Percentiles rank a stretch among this genome's conserved stretches.
Evolutionary conservation across 768 basidiomycete species (phyloP).

Genomic region (Kwoniella mangroviensis): DNA sequence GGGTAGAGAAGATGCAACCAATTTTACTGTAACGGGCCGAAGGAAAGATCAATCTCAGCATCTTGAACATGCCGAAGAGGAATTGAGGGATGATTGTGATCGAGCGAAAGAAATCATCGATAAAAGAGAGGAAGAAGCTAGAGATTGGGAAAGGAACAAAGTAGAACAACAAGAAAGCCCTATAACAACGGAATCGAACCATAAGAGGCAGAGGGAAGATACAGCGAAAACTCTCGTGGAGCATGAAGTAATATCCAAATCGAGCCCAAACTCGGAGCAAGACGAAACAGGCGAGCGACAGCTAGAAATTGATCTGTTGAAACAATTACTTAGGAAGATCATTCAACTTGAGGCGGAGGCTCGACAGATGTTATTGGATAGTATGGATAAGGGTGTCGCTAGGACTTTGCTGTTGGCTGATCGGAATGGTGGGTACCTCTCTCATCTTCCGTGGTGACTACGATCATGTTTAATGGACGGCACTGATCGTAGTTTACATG

Average conservation of each 20-base stretch:
- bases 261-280: background rate
- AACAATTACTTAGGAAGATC: slow-evolving; percentile 34
- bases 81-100: slow-evolving; percentile 3
- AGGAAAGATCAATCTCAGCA: background rate
- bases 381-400: slow-evolving; percentile 49
- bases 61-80: background rate
- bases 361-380: slow-evolving; percentile 51
- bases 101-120: background rate
- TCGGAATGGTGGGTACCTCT: slow-evolving; percentile 43
- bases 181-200: background rate
- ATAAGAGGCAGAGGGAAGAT: slow-evolving; percentile 16
- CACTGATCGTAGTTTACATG: background rate
- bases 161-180: background rate
- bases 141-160: slow-evolving; percentile 12
- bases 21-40: slow-evolving; percentile 12
- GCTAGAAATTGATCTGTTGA: slow-evolving; percentile 33
- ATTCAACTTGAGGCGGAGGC: slow-evolving; percentile 51
- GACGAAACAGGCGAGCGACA: slow-evolving; percentile 19
- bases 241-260: background rate
- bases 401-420: slow-evolving; percentile 54
- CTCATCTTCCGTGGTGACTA: too few species aligned
- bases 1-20: slow-evolving; percentile 1
- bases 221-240: slow-evolving; percentile 10
- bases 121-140: slow-evolving; percentile 7
- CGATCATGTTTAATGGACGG: background rate